Conservation (phyloP, 257 asterid species). For the Solanum microdontum region DNA sequence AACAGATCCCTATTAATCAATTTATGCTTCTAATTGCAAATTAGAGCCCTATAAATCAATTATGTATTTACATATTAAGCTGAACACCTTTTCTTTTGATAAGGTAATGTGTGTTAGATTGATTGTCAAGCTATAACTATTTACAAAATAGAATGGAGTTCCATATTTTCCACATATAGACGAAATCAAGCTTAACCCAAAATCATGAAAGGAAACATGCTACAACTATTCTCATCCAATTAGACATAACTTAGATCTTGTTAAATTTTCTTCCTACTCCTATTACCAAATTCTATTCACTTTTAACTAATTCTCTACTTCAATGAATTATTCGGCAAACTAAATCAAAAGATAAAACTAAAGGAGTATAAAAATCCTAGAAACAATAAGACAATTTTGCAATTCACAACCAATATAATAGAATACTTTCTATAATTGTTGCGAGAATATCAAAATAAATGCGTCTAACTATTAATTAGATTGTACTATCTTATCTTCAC, state of each 20-base stretch:
- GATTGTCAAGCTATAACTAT: not conserved
- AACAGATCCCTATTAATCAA: not conserved
- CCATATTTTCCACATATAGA: not conserved
- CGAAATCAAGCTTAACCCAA: not conserved
- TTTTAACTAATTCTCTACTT: not conserved
- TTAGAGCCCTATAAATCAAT: not conserved
- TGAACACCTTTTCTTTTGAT: not conserved
- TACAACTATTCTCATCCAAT: not conserved
- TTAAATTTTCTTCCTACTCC: not conserved
- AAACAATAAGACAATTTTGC: not conserved
- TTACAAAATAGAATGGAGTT: not conserved
- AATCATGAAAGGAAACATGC: not conserved
- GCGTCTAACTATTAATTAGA: not conserved
- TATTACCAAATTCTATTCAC: not conserved
- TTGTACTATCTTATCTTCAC: not conserved
- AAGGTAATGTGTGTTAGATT: not conserved
- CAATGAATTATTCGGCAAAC: not conserved
- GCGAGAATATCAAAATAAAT: not conserved
- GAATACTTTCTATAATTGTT: not conserved
- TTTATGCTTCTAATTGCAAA: no score
- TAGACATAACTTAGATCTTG: not conserved
- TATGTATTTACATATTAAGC: not conserved
- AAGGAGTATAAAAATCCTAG: not conserved
- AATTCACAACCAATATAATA: not conserved
- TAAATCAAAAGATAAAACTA: not conserved